Base-by-base conservation (phyloP, 225 moss, liverwort and hornwort genomes). In the Sphagnum tenellum region DNA sequence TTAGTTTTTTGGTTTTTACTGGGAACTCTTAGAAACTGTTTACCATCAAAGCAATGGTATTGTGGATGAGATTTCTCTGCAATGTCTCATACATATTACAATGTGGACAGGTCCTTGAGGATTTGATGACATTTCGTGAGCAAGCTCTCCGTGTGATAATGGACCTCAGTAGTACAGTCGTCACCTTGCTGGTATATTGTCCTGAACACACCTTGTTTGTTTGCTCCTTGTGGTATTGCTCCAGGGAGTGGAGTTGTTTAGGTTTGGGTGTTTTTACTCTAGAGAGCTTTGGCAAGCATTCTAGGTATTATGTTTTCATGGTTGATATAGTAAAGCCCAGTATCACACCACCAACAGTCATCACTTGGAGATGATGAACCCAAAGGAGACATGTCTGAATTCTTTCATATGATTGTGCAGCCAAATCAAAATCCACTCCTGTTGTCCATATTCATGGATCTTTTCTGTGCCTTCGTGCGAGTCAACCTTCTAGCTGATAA, bases 351-450 rank as follows among this genome's bases (percentile, higher is more conserved):
- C 29, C 29, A 29, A 29, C 29, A 29, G 29, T 29, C 29, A 29
- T 29, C 29, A 29, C 29, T 29, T 29, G 29, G 29, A 29, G 29
- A 29, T 29, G 29, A 29, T 29, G 29, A 29, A 29, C 29, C 29
- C 29, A 29, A 29, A 29, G 29, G 29, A 29, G 29, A 29, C 29
- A 29, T 1, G 1, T 29, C 29, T 29, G 29, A 29, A 29, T 29
- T 29, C 29, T 29, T 29, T 29, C 29, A 29, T 29, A 29, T 55
- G 12, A 48, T 65, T 76, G 48, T 76, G 81, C 91, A 91, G 91
- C 98, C 98, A 45, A 90, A 93, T 66, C 98, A 98, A 69, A 98
- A 98, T 50, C 98, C 98, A 46, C 77, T 98, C 65, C 90, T 98
- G 63, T 67, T 98, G 59, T 89, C 82, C 67, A 77, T 93, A 12